Conservation (phyloP, 2,329 filamentous ascomycete species). For the Pseudogymnoascus verrucosus region DNA sequence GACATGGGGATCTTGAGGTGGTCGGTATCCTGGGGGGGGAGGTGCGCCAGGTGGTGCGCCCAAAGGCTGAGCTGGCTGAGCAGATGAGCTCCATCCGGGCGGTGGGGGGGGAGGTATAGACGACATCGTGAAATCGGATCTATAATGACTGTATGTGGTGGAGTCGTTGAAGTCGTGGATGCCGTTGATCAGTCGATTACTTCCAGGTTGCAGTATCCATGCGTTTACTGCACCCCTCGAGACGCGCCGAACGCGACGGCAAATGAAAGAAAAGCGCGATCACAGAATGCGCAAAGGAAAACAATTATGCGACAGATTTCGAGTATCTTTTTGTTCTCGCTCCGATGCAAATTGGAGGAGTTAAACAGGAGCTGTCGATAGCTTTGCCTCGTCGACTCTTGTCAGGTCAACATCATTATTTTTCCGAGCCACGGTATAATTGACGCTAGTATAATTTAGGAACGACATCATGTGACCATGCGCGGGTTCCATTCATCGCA, state of each 20-base stretch:
- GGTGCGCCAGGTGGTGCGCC: slow-evolving; percentile 44
- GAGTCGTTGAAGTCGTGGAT: slow-evolving; percentile 10
- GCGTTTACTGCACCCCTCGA: slow-evolving; percentile 2
- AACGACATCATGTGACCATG: background rate
- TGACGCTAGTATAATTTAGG: background rate
- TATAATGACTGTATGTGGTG: slow-evolving; percentile 1
- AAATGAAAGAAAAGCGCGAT: slow-evolving; percentile 10
- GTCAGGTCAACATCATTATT: slow-evolving; percentile 10
- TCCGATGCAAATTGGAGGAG: slow-evolving; percentile 4
- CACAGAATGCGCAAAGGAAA: slow-evolving; percentile 7
- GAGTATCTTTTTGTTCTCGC: slow-evolving; percentile 7
- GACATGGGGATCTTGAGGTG: slow-evolving; percentile 70
- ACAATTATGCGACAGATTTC: slow-evolving; percentile 8
- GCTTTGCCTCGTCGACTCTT: slow-evolving; percentile 7
- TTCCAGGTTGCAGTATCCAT: slow-evolving; percentile 4
- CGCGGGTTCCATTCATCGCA: background rate
- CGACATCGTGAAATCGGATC: slow-evolving; percentile 38
- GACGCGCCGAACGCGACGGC: slow-evolving; percentile 14
- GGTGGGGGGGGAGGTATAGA: slow-evolving; percentile 59
- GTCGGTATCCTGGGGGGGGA: slow-evolving; percentile 78
- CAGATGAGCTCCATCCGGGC: slow-evolving; percentile 51
- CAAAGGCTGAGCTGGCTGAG: slow-evolving; percentile 42
- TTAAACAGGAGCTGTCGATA: slow-evolving; percentile 1
- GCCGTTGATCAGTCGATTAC: background rate
- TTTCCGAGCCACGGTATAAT: slow-evolving; percentile 7